Conservation (phyloP, 108 stramenopile species). For the Fistulifera pelliculosa region DNA sequence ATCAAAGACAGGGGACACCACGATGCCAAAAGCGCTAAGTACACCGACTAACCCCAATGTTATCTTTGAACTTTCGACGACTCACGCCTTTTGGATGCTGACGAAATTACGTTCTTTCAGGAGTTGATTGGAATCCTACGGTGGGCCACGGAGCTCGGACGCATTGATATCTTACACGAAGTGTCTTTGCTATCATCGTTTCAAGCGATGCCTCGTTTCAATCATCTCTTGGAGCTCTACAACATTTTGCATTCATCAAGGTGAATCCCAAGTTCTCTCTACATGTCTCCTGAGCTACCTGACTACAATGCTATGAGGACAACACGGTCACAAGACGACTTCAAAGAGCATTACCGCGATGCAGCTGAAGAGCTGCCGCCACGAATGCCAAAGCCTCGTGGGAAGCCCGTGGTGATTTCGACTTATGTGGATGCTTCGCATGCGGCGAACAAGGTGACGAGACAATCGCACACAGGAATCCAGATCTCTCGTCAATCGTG, state of each 20-base stretch:
- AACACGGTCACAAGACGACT: background rate
- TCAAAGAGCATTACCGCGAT: constrained; percentile 10
- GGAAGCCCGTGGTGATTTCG: constrained; percentile 6
- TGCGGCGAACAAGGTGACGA: background rate
- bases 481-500: constrained; percentile 11
- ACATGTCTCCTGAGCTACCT: constrained; percentile 17
- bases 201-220: constrained; percentile 34
- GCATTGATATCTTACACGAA: constrained; percentile 28
- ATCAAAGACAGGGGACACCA: constrained; percentile 1
- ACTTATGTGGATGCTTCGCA: constrained; percentile 4
- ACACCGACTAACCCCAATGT: background rate
- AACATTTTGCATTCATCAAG: constrained; percentile 36
- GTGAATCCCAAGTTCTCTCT: constrained; percentile 13
- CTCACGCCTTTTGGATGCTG: background rate
- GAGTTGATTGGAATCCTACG: constrained; percentile 7
- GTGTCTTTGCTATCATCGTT: constrained; percentile 38
- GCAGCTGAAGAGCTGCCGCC: constrained; percentile 8
- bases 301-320: background rate
- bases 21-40: background rate
- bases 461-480: constrained; percentile 3
- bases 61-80: background rate
- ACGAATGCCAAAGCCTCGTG: constrained; percentile 8
- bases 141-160: constrained; percentile 32
- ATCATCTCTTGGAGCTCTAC: constrained; percentile 29
- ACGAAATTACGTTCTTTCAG: background rate